phyloP scores from a whole-genome alignment of 306 rosid species.

The Mucuna pruriens region DNA sequence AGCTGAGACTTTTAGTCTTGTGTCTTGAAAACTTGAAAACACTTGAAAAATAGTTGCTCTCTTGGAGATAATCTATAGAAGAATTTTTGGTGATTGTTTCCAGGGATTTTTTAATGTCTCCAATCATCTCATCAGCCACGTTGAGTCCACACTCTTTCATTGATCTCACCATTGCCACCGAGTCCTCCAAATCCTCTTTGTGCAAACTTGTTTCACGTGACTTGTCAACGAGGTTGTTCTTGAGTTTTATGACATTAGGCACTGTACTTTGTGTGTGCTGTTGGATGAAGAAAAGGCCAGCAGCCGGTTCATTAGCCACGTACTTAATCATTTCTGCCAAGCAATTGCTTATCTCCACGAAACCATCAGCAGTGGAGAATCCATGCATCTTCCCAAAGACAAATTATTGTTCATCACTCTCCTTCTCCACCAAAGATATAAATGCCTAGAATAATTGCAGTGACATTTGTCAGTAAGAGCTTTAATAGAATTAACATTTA shows the following conservation, averaged over 20 bases:
- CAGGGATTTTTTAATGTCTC: conserved; percentile 77
- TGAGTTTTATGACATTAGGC: conserved; percentile 64
- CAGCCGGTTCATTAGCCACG: conserved; percentile 87
- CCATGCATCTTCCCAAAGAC: conserved; percentile 76
- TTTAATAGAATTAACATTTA: too few relatives aligned
- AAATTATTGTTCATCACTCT: conserved; percentile 66
- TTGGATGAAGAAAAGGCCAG: conserved; percentile 86
- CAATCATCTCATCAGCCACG: conserved; percentile 77
- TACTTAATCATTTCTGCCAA: conserved; percentile 84
- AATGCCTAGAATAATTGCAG: too few relatives aligned
- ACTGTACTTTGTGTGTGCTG: conserved; percentile 84
- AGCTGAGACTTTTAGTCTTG: conserved; percentile 59
- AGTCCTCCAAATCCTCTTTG: conserved; percentile 85
- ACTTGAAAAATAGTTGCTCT: conserved; percentile 61
- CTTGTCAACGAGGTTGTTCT: conserved; percentile 53
- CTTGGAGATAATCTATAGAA: conserved; percentile 42
- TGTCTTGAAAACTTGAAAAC: conserved; percentile 72
- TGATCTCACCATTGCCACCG: conserved; percentile 68
- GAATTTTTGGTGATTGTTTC: conserved; percentile 55
- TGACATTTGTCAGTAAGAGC: too few relatives aligned
- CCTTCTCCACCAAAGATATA: conserved; percentile 40
- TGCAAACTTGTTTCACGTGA: conserved; percentile 72
- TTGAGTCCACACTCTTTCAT: conserved; percentile 88
- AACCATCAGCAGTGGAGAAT: conserved; percentile 85
- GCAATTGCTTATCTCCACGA: conserved; percentile 80